Evolutionary conservation across 805 yeast species (phyloP).

Genomic region (Starmerella tilneyi): DNA sequence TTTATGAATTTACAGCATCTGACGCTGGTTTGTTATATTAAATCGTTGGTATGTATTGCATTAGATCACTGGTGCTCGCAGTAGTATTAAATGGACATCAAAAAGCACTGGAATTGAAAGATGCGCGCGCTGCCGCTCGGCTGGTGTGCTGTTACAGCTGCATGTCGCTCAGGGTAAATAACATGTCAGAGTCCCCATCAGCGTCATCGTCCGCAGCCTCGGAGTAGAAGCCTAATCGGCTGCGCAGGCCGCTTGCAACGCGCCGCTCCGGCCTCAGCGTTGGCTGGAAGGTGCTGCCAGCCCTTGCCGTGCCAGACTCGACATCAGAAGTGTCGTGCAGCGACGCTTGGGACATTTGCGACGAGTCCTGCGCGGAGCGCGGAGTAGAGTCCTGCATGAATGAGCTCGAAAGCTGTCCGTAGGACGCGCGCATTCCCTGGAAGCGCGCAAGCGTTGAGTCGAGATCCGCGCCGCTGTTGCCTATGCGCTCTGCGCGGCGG

Average conservation of each 20-base stretch:
- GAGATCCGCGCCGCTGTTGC: slow-evolving; percentile 6
- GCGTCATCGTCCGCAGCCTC: slow-evolving; percentile 17
- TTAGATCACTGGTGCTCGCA: too few species aligned
- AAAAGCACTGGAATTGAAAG: too few species aligned
- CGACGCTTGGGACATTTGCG: neutral
- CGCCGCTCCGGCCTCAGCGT: slow-evolving; percentile 13
- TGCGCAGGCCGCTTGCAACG: slow-evolving; percentile 18
- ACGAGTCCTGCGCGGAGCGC: slow-evolving; percentile 11
- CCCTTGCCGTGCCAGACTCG: too few species aligned
- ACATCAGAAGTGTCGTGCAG: slow-evolving; percentile 3
- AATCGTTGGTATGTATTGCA: too few species aligned
- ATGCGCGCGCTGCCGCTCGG: too few species aligned
- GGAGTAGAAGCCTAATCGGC: slow-evolving; percentile 23
- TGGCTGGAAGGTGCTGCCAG: slow-evolving; percentile 6
- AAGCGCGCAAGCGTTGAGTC: slow-evolving; percentile 30
- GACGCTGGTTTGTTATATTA: too few species aligned
- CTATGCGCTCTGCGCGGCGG: slow-evolving; percentile 15
- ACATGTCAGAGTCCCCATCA: slow-evolving; percentile 21
- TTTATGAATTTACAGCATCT: too few species aligned
- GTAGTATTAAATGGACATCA: too few species aligned
- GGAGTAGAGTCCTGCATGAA: slow-evolving; percentile 17
- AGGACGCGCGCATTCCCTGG: slow-evolving; percentile 30
- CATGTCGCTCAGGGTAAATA: slow-evolving; percentile 27
- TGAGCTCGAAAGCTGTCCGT: slow-evolving; percentile 32
- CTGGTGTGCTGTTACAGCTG: too few species aligned